Conservation (phyloP, 2,329 filamentous ascomycete genomes). For the Nemania sp. region DNA sequence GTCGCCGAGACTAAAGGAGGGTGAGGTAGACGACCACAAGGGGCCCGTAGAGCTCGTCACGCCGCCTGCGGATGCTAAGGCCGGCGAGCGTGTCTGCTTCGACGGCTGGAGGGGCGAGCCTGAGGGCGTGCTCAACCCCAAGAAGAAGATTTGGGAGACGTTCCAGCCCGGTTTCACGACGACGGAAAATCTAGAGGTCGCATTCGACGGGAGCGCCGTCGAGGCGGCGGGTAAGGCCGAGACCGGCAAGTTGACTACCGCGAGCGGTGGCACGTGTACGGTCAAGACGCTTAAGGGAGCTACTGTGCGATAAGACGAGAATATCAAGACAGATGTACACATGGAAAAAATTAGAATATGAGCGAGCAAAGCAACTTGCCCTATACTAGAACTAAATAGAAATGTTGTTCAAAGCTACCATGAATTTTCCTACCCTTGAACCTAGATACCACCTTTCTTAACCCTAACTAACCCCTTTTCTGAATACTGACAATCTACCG, state of each 20-base stretch:
- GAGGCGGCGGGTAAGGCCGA: slow-evolving; percentile 80
- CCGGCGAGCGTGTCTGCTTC: slow-evolving; percentile 91
- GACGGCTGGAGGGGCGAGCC: slow-evolving; percentile 95
- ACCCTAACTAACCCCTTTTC: background rate
- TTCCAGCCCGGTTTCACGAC: slow-evolving; percentile 98
- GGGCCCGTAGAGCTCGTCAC: slow-evolving; percentile 92
- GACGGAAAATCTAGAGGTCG: slow-evolving; percentile 82
- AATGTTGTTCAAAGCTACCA: slow-evolving; percentile 16
- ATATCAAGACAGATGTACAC: background rate
- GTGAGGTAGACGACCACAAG: slow-evolving; percentile 85
- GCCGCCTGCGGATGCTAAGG: slow-evolving; percentile 81
- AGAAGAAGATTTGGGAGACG: slow-evolving; percentile 99
- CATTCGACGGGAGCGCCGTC: slow-evolving; percentile 83
- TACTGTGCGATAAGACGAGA: slow-evolving; percentile 75
- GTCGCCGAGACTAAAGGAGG: slow-evolving; percentile 84
- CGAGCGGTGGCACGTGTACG: slow-evolving; percentile 82
- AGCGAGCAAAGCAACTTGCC: slow-evolving; percentile 7
- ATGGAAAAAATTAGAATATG: slow-evolving; percentile 12
- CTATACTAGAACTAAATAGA: slow-evolving; percentile 37
- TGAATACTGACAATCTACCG: background rate
- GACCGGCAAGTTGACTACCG: slow-evolving; percentile 77
- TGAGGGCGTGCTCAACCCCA: slow-evolving; percentile 93
- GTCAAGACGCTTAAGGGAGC: slow-evolving; percentile 85
- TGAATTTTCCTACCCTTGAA: background rate
- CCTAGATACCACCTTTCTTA: background rate